Percentiles rank a stretch among this genome's conserved stretches.
Evolutionary conservation across 179 eudicot genomes (phyloP).

Genomic region (Vitellaria paradoxa): DNA sequence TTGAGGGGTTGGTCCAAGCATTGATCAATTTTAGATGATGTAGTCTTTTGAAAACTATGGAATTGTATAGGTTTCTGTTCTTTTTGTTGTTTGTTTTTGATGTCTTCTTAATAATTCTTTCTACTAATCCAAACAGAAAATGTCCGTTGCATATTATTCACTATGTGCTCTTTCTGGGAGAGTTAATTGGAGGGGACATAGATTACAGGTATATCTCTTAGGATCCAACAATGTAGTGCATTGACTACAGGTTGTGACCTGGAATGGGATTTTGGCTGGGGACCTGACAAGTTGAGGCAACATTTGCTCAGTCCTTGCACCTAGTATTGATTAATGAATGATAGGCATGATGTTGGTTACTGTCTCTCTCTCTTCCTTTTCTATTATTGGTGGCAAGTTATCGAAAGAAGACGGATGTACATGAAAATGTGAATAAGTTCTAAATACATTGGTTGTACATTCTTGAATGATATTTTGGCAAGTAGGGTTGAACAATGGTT

Average conservation of each 20-base stretch:
- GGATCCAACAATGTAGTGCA: background rate
- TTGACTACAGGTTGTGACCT: background rate
- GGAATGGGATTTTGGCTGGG: background rate
- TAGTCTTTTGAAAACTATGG: background rate
- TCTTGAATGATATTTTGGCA: background rate
- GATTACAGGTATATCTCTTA: background rate
- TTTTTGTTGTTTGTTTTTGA: background rate
- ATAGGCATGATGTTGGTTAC: background rate
- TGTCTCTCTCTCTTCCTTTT: background rate
- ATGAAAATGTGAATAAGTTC: background rate
- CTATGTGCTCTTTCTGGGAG: background rate
- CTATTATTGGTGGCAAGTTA: background rate
- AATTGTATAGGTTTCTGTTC: background rate
- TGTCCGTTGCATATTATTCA: background rate
- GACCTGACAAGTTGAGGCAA: background rate
- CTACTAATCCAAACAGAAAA: background rate
- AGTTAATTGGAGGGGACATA: background rate
- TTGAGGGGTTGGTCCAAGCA: background rate
- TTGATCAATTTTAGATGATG: background rate
- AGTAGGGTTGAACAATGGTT: background rate
- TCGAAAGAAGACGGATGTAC: background rate
- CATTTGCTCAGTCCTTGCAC: background rate
- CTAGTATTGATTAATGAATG: slow-evolving; percentile 6
- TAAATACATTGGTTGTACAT: background rate
- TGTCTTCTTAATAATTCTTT: background rate